Conservation (phyloP, 257 asterid species). For the Ilex asprella region DNA sequence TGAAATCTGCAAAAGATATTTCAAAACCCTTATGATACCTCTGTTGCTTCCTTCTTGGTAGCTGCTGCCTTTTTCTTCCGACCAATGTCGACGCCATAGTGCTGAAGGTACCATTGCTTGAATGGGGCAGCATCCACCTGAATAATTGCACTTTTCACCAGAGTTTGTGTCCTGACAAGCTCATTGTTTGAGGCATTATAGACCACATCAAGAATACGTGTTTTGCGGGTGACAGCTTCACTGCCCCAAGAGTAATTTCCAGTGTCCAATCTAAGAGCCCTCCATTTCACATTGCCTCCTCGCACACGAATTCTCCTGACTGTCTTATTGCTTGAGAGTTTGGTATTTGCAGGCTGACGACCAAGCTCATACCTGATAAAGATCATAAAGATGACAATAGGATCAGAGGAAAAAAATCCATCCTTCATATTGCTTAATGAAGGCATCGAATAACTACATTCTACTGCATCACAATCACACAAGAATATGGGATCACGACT, state of each 20-base stretch:
- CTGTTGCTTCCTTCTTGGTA: slow-evolving; percentile 27
- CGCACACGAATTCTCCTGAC: slow-evolving; percentile 42
- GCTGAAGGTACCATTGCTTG: slow-evolving; percentile 43
- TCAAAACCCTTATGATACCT: slow-evolving; percentile 16
- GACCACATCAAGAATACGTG: slow-evolving; percentile 37
- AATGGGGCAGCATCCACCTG: slow-evolving; percentile 46
- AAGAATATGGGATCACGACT: too few relatives aligned
- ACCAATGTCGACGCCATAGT: slow-evolving; percentile 34
- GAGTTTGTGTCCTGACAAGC: slow-evolving; percentile 42
- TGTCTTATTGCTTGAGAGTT: slow-evolving; percentile 23
- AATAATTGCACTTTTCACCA: slow-evolving; percentile 37
- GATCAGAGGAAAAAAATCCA: too few relatives aligned
- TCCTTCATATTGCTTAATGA: too few relatives aligned
- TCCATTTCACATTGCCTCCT: slow-evolving; percentile 50
- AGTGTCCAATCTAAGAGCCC: slow-evolving; percentile 41
- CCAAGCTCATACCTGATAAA: slow-evolving; percentile 36
- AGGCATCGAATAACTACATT: too few relatives aligned
- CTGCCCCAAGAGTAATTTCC: slow-evolving; percentile 51
- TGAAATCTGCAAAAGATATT: neutral
- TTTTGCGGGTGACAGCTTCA: slow-evolving; percentile 37
- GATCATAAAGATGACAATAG: too few relatives aligned
- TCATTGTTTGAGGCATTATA: slow-evolving; percentile 43
- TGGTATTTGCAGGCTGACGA: slow-evolving; percentile 42
- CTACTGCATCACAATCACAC: too few relatives aligned
- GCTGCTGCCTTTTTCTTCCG: slow-evolving; percentile 29